Evolutionary conservation across 2,329 filamentous ascomycete genomes (phyloP).

Genomic region (Pseudogymnoascus sp.): DNA sequence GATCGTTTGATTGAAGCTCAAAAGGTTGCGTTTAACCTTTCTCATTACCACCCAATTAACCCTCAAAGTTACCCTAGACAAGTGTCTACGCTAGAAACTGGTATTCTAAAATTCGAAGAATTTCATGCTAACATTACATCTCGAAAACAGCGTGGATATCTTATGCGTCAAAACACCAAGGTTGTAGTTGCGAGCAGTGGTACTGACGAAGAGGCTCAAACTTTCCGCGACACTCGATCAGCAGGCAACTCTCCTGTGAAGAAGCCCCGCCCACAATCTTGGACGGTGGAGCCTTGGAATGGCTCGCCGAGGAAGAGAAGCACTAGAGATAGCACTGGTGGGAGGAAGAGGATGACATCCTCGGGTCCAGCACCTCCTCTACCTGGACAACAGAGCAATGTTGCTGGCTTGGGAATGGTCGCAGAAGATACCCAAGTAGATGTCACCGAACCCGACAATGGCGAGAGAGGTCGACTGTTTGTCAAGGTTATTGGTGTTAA

Average conservation of each 20-base stretch:
- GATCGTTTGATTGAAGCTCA: slow-evolving; percentile 90
- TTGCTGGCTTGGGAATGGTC: slow-evolving; percentile 53
- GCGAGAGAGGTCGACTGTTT: slow-evolving; percentile 84
- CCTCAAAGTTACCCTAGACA: slow-evolving; percentile 33
- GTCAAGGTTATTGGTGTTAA: slow-evolving; percentile 99
- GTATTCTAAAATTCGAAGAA: background rate
- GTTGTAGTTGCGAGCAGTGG: slow-evolving; percentile 79
- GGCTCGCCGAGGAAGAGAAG: slow-evolving; percentile 62
- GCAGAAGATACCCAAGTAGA: slow-evolving; percentile 55
- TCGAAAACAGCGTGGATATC: slow-evolving; percentile 82
- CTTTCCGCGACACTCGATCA: slow-evolving; percentile 48
- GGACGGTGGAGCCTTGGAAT: slow-evolving; percentile 97
- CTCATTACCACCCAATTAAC: slow-evolving; percentile 21
- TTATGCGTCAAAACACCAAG: slow-evolving; percentile 98
- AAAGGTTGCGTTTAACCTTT: slow-evolving; percentile 66
- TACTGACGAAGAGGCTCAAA: slow-evolving; percentile 51
- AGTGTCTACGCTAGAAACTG: slow-evolving; percentile 32
- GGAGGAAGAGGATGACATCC: slow-evolving; percentile 30
- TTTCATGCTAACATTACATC: slow-evolving; percentile 54
- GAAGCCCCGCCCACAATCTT: slow-evolving; percentile 76
- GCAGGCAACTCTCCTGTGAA: slow-evolving; percentile 64
- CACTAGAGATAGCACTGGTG: slow-evolving; percentile 50
- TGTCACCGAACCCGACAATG: slow-evolving; percentile 49
- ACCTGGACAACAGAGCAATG: slow-evolving; percentile 79
- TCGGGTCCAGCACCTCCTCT: slow-evolving; percentile 67